Conservation (phyloP, 2,329 filamentous ascomycete species). For the Cladophialophora bantiana region DNA sequence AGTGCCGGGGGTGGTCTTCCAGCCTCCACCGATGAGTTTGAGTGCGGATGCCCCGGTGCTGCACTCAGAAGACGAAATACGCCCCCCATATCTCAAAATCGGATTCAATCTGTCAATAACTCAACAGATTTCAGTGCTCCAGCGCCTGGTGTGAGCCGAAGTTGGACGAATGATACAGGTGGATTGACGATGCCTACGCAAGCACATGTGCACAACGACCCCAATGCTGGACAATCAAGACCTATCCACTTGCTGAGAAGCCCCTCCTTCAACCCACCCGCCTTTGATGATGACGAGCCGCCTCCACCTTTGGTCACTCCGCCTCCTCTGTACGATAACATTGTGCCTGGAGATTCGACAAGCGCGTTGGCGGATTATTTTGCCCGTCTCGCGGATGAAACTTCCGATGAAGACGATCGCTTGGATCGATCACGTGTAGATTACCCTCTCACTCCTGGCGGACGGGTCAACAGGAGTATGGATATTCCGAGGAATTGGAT, state of each 20-base stretch:
- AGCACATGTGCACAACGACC: conserved; percentile 59
- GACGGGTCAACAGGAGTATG: conserved; percentile 68
- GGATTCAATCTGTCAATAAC: conserved; percentile 41
- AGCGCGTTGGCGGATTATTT: conserved; percentile 85
- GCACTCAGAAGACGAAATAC: conserved; percentile 51
- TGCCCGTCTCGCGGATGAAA: conserved; percentile 75
- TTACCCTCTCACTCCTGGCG: conserved; percentile 69
- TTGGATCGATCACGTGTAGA: conserved; percentile 55
- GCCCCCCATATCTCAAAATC: conserved; percentile 38
- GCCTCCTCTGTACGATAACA: conserved; percentile 82
- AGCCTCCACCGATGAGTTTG: conserved; percentile 63
- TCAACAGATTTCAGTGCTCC: conserved; percentile 36
- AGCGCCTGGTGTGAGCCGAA: conserved; percentile 40
- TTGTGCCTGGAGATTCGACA: conserved; percentile 72
- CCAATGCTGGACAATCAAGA: conserved; percentile 60
- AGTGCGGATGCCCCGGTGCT: conserved; percentile 73
- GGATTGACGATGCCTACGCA: conserved; percentile 55
- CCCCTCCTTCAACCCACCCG: conserved; percentile 86
- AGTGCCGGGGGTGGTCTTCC: conserved; percentile 62
- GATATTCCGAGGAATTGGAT: conserved; percentile 67
- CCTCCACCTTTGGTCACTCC: conserved; percentile 78
- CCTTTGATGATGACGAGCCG: conserved; percentile 81
- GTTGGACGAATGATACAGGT: conserved; percentile 50
- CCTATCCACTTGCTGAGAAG: conserved; percentile 84
- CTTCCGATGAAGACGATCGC: conserved; percentile 63